A percentile compares a stretch with the other conserved stretches of the same genome.
phyloP scores from a whole-genome alignment of 352 stramenopile genomes.

The Pythium pyrilobum region DNA sequence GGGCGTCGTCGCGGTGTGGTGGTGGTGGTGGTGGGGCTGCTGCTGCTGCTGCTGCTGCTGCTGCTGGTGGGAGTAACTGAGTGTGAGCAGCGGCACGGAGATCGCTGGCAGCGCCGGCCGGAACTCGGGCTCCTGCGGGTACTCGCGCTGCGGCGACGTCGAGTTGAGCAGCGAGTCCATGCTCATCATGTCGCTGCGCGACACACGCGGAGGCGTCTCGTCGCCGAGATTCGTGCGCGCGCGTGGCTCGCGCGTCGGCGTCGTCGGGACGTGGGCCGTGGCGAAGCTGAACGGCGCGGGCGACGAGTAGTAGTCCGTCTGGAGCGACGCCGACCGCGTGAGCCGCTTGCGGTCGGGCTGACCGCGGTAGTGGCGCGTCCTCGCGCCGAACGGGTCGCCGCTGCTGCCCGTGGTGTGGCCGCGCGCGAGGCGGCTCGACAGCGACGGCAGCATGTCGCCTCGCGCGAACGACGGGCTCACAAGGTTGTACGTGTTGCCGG shows the following conservation, averaged over 20 bases:
- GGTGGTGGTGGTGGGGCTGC: constrained; percentile 15
- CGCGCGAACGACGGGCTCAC: constrained; percentile 4
- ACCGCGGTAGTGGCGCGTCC: constrained; percentile 12
- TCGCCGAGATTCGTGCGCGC: constrained; percentile 10
- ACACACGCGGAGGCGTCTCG: not conserved
- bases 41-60: constrained; percentile 21
- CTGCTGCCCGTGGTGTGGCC: not conserved
- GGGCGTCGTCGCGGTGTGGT: constrained; percentile 40
- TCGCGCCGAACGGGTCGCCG: not conserved
- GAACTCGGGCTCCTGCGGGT: not conserved
- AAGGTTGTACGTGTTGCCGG: not conserved
- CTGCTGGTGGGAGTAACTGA: constrained; percentile 5
- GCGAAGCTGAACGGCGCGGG: constrained; percentile 18
- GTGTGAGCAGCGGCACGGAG: constrained; percentile 1
- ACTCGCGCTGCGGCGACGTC: not conserved
- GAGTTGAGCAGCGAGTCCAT: constrained; percentile 20
- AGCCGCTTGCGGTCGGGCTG: constrained; percentile 61
- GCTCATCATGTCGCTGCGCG: constrained; percentile 10
- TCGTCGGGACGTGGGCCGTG: not conserved
- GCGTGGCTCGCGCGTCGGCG: constrained; percentile 1
- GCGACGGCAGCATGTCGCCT: constrained; percentile 26
- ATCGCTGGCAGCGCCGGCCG: constrained; percentile 7
- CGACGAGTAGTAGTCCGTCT: constrained; percentile 68
- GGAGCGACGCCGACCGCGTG: constrained; percentile 65
- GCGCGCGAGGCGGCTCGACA: constrained; percentile 8